Evolutionary conservation across 2,329 filamentous ascomycete genomes (phyloP), one percentile per base, ranked within the genome.

Genomic region (Xylaria sp.): DNA sequence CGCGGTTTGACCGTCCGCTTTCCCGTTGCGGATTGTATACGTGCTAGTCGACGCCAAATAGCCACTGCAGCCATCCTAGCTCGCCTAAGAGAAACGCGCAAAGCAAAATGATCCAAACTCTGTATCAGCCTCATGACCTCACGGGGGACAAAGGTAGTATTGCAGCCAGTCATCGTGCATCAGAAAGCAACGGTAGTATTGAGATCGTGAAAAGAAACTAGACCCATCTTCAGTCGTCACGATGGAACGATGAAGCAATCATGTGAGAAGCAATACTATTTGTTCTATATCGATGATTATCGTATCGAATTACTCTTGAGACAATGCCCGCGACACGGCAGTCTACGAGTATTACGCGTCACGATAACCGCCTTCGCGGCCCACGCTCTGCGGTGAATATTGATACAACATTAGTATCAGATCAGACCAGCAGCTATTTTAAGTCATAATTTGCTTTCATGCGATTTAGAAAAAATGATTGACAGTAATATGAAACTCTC

Each of bases 71-170:
- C 34, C 28, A 28, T 46, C n/a, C 54, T 13, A 39, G n/a, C 52
- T 13, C 9, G 51, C 18, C 13, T 51, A 13, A 4, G 20, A 34
- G 34, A 55, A n/a, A 41, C 60, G n/a, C 57, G 15, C 50, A 44
- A 39, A 66, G 37, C 37, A 41, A 52, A 56, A 18, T 54, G 10
- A 52, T 46, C 48, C 9, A 34, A 37, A 44, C 20, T 8, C 9
- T 41, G 39, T 37, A 37, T 48, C 65, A 63, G 58, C 65, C 65
- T 62, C 58, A 39, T 63, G 10, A 12, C 39, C 25, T 23, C n/a
- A 23, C 48, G 9, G 23, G 28, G 28, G 48, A 23, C 37, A n/a
- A n/a, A n/a, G n/a, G 54, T 59, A 58, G 37, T 59, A 59, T 54
- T 52, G 54, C 59, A 67, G 37, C 10, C 6, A 44, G 41, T 18